phyloP scores from a whole-genome alignment of 192 early-diverging fungal genomes.

The Ramicandelaber brevisporus region DNA sequence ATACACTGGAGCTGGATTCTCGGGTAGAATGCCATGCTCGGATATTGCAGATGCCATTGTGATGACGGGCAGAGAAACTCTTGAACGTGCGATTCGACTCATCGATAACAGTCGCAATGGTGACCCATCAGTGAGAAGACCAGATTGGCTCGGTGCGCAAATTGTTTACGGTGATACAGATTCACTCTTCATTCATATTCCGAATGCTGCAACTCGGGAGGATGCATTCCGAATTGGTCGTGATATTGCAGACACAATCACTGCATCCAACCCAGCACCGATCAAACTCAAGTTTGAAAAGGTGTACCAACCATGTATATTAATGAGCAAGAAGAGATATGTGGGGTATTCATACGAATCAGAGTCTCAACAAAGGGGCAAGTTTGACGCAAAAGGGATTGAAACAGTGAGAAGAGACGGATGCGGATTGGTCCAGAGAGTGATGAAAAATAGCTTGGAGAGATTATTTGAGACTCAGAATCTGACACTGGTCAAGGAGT shows the following conservation, averaged over 20 bases:
- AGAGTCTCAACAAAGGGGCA: constrained; percentile 28
- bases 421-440: constrained; percentile 48
- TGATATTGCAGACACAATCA: constrained; percentile 54
- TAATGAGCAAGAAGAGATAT: constrained; percentile 87
- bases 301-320: constrained; percentile 66
- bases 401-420: constrained; percentile 84
- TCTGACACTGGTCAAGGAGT: constrained; percentile 51
- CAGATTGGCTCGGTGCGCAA: constrained; percentile 50
- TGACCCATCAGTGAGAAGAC: constrained; percentile 7
- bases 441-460: constrained; percentile 48
- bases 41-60: constrained; percentile 87
- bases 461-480: constrained; percentile 60
- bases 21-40: constrained; percentile 70
- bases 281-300: constrained; percentile 90
- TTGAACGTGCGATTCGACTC: constrained; percentile 43
- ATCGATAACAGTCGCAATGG: constrained; percentile 21
- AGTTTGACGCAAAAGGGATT: constrained; percentile 86
- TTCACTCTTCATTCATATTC: constrained; percentile 59
- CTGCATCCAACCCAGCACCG: constrained; percentile 44
- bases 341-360: constrained; percentile 65
- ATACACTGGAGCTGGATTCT: constrained; percentile 58
- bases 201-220: constrained; percentile 29
- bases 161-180: constrained; percentile 94
- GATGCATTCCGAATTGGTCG: constrained; percentile 59
- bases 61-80: constrained; percentile 51